Evolutionary conservation across 108 stramenopile species (phyloP).

Genomic region (Skeletonema costatum): DNA sequence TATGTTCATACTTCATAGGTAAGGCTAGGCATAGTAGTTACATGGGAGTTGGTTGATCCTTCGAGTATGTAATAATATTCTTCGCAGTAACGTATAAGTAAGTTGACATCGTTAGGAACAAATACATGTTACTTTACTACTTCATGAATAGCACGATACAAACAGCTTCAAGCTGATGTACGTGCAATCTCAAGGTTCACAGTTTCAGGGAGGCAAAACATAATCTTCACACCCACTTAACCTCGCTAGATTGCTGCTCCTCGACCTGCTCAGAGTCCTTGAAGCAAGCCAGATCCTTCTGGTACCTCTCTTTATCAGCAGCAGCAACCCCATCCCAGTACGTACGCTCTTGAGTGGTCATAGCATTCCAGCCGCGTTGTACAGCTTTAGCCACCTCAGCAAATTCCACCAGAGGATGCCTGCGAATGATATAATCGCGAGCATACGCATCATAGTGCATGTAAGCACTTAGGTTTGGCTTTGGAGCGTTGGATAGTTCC

Average conservation of each 20-base stretch:
- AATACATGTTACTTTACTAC: not conserved
- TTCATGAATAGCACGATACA: not conserved
- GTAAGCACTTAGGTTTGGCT: constrained; percentile 73
- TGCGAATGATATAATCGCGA: constrained; percentile 63
- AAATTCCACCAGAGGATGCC: constrained; percentile 69
- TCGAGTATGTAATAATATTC: too few species aligned
- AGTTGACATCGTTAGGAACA: not conserved
- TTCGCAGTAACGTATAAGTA: too few species aligned
- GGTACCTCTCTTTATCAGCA: constrained; percentile 44
- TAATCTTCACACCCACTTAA: too few species aligned
- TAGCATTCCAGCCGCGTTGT: not conserved
- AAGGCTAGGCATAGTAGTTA: too few species aligned
- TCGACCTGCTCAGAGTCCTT: constrained; percentile 5
- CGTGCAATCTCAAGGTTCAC: not conserved
- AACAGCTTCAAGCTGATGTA: not conserved
- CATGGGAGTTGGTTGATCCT: too few species aligned
- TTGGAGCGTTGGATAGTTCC: constrained; percentile 61
- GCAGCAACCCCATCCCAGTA: not conserved
- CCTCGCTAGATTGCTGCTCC: too few species aligned
- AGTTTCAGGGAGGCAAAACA: too few species aligned
- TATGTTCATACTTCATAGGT: too few species aligned
- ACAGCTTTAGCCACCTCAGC: constrained; percentile 75
- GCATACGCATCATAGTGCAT: constrained; percentile 69
- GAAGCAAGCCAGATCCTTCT: too few species aligned
- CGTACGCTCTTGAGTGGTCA: too few species aligned